Base-by-base conservation (phyloP, 768 basidiomycete genomes). In the Collybia sordida region DNA sequence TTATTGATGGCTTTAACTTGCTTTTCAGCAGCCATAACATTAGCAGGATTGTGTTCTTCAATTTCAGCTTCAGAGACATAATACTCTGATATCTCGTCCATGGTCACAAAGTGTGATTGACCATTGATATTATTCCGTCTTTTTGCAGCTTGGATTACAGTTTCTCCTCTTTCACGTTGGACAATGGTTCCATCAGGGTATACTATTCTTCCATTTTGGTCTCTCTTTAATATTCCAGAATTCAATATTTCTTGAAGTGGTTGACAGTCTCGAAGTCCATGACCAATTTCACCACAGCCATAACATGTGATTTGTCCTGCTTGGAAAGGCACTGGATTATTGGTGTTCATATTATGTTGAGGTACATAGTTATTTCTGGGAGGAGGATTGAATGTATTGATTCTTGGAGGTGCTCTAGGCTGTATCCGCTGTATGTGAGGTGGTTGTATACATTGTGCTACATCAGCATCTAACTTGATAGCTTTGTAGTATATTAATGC, bases 211-310 rank as follows among this genome's bases (percentile, higher is more conserved):
- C 39, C 39, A 27, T 22, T n/a, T 14, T 19, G 27, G 15, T 49
- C 39, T 11, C 39, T n/a, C 15, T 4, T 41, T 6, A 41, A 4
- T 35, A 27, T 17, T 39, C 47, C 47, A 22, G 11, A n/a, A 17
- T 27, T 18, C 4, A 49, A 18, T 11, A n/a, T 3, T 18, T 41
- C 23, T 14, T 49, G 27, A 17, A 49, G 38, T 28, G 40, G 18
- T 12, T 18, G 17, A 41, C 47, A 49, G 3, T 49, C 40, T 25
- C 47, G 37, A 3, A 49, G n/a, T 24, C 28, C 23, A 25, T 49
- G 47, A 8, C 40, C 47, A 14, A 22, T 14, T 27, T 49, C 36
- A 24, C 47, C 47, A 31, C 47, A 49, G 14, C 47, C 47, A 49
- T 49, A 49, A 25, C 47, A 49, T 2, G 35, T 39, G 15, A 47